A percentile compares a stretch with the other conserved stretches of the same genome.
Evolutionary conservation across 495 filamentous ascomycete genomes (phyloP).

Genomic region (Thozetella sp.): DNA sequence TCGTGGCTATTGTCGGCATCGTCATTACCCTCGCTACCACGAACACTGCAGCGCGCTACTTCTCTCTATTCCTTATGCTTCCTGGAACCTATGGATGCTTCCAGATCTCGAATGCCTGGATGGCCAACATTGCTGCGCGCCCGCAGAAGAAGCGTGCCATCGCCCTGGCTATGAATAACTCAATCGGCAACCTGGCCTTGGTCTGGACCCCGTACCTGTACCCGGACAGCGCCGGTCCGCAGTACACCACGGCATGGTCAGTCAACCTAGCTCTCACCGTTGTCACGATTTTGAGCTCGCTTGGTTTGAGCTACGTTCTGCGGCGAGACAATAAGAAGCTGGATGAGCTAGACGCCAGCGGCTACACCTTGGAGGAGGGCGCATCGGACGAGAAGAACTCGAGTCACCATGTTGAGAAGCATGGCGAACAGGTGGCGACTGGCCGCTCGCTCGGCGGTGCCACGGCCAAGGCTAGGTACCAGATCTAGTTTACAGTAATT

Average conservation of each 20-base stretch:
- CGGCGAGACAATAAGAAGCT: neutral
- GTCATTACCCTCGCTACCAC: constrained; percentile 64
- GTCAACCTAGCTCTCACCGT: neutral
- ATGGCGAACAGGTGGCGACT: neutral
- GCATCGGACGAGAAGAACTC: neutral
- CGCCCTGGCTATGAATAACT: neutral
- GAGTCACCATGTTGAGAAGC: neutral
- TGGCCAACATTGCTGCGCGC: neutral
- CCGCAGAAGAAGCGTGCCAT: neutral
- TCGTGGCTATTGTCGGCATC: constrained; percentile 60
- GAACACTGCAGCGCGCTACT: constrained; percentile 57
- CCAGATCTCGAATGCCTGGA: neutral
- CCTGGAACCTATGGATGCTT: neutral
- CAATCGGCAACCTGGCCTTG: neutral
- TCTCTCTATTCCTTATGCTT: constrained; percentile 18
- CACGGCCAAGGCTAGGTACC: neutral
- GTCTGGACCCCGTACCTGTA: neutral
- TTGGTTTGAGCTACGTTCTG: neutral
- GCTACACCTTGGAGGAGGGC: neutral
- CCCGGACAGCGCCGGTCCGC: neutral
- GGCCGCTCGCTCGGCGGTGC: neutral
- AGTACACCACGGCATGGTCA: neutral
- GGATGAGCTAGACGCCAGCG: neutral
- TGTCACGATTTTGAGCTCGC: neutral
- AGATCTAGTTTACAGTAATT: neutral